A percentile compares a stretch with the other conserved stretches of the same genome.
Evolutionary conservation across 345 rosid species (phyloP).

Genomic region (Citrus mangshanensis): DNA sequence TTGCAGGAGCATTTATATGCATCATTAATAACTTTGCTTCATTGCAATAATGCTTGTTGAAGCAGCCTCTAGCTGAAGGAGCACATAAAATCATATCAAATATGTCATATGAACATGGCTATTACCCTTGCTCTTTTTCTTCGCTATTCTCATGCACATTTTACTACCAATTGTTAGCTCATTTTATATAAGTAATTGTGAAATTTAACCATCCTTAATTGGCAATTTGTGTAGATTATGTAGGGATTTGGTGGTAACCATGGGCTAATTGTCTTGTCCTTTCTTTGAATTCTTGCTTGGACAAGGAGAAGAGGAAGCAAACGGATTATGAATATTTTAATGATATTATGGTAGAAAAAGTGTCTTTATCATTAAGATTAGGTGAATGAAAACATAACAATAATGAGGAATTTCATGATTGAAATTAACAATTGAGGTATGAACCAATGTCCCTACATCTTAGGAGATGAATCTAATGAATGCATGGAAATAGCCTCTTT

Average conservation of each 20-base stretch:
- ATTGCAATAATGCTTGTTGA: constrained; percentile 21
- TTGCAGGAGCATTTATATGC: constrained; percentile 65
- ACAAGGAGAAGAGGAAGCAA: not conserved
- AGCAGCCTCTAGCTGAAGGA: constrained; percentile 17
- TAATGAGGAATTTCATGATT: not conserved
- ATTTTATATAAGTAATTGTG: not conserved
- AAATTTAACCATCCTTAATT: not conserved
- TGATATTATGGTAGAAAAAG: not conserved
- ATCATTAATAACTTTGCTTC: constrained; percentile 24
- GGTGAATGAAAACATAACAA: not conserved
- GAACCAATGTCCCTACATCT: not conserved
- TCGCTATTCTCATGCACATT: not conserved
- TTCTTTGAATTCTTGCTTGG: not conserved
- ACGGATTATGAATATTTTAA: not conserved
- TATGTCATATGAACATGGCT: not conserved
- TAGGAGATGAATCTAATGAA: too few species aligned
- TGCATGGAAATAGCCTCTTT: too few species aligned
- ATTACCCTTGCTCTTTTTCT: not conserved
- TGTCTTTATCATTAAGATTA: not conserved
- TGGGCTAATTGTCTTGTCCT: not conserved
- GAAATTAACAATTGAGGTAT: not conserved
- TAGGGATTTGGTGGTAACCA: not conserved
- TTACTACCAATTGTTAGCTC: not conserved
- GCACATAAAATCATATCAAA: not conserved
- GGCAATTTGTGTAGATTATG: not conserved